Evolutionary conservation across 2,329 filamentous ascomycete species (phyloP).

Genomic region (Cadophora sp.): DNA sequence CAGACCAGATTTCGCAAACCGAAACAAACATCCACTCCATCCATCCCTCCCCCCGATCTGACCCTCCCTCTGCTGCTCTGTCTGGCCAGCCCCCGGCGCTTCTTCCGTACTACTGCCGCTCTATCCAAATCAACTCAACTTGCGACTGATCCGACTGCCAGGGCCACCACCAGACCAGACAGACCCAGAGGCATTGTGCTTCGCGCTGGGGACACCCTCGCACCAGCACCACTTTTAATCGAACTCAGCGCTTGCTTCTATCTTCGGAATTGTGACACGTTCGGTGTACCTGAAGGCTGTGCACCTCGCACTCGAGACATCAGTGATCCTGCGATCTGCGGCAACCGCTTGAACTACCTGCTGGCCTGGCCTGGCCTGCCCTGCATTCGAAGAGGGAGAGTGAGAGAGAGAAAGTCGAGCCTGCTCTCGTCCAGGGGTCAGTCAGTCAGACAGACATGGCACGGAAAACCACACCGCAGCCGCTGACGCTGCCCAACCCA

Average conservation of each 20-base stretch:
- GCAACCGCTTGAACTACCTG: constrained; percentile 13
- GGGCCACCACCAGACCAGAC: background rate
- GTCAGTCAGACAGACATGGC: constrained; percentile 33
- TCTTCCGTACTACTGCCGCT: background rate
- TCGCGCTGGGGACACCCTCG: constrained; percentile 25
- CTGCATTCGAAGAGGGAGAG: constrained; percentile 8
- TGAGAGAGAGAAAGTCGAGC: constrained; percentile 17
- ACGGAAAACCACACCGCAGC: constrained; percentile 42
- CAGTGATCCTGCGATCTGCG: constrained; percentile 25
- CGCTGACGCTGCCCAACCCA: constrained; percentile 41
- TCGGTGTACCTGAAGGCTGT: constrained; percentile 37
- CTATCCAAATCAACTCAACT: constrained; percentile 6
- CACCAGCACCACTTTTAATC: constrained; percentile 31
- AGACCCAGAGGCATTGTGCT: constrained; percentile 10
- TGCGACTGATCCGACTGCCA: constrained; percentile 21
- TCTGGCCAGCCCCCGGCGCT: background rate
- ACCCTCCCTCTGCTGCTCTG: constrained; percentile 1
- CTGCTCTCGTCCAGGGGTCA: constrained; percentile 31
- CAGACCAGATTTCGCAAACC: background rate
- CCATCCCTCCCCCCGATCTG: background rate
- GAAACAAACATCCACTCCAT: background rate
- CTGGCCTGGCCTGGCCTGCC: constrained; percentile 11
- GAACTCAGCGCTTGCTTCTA: constrained; percentile 30
- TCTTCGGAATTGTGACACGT: constrained; percentile 36
- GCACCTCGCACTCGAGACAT: constrained; percentile 35